These are phyloP conservation scores for Rhinocladiella mackenziei DNA, from an alignment of 2,329 filamentous ascomycete genomes.

Conservation along the genomic window DNA sequence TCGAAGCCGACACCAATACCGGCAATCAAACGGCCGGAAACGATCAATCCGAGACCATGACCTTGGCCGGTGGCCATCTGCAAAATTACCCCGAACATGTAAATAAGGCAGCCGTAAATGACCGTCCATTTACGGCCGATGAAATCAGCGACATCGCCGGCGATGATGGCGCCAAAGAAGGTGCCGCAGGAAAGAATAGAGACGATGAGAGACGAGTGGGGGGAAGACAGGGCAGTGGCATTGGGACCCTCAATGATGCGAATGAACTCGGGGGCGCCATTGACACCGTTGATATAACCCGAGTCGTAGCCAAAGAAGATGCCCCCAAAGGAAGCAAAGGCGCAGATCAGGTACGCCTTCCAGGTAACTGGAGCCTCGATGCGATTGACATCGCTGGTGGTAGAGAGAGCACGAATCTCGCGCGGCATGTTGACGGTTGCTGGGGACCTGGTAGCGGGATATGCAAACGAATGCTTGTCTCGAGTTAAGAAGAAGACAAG, in stretches of 20 bases:
- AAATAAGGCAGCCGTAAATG: slow-evolving; percentile 67
- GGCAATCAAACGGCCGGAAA: slow-evolving; percentile 69
- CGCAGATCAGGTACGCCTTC: slow-evolving; percentile 60
- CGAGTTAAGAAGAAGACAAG: too few relatives aligned
- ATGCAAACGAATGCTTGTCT: too few relatives aligned
- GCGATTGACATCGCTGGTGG: slow-evolving; percentile 46
- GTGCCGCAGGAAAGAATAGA: slow-evolving; percentile 74
- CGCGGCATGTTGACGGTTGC: slow-evolving; percentile 19
- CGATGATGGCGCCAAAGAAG: slow-evolving; percentile 74
- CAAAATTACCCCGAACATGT: slow-evolving; percentile 63
- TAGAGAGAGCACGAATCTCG: slow-evolving; percentile 21
- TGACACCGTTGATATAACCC: slow-evolving; percentile 52
- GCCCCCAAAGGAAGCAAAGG: slow-evolving; percentile 58
- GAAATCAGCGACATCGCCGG: slow-evolving; percentile 71
- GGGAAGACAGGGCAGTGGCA: slow-evolving; percentile 41
- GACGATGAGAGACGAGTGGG: slow-evolving; percentile 60
- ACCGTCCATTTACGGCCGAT: slow-evolving; percentile 69
- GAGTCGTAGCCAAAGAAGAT: slow-evolving; percentile 60
- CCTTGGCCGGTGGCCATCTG: slow-evolving; percentile 54
- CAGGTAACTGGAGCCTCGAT: slow-evolving; percentile 57
- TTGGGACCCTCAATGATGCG: slow-evolving; percentile 33
- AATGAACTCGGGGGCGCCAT: slow-evolving; percentile 50
- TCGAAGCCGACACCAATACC: slow-evolving; percentile 78
- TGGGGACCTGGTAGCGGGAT: too few relatives aligned
- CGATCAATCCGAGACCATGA: slow-evolving; percentile 55